Evolutionary conservation across 495 filamentous ascomycete genomes (phyloP), one percentile per base, ranked within the genome.

Genomic region (Pyrenula aspistea): DNA sequence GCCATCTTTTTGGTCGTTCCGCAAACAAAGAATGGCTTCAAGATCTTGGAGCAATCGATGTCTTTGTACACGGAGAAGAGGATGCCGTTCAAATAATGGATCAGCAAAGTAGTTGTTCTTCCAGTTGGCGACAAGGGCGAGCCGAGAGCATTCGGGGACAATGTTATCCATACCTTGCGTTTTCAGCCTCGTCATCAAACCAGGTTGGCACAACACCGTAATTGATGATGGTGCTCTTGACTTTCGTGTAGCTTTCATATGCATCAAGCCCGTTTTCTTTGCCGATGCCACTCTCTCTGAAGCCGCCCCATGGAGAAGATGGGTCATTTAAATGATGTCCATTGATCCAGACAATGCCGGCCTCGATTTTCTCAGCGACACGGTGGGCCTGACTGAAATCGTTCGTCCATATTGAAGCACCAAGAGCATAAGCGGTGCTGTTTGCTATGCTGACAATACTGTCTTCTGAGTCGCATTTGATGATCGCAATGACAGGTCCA

Each of bases 261-360:
- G 78, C 78, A 57, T 80, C 79, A 12, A 75, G 61, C 0, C 79
- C 79, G 60, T 82, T 82, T 67, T 81, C 78, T 55, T 76, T 81
- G 1, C 79, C 79, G 0, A 83, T 66, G 12, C 79, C 79, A 57
- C 77, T 80, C 56, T 72, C 71, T 58, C 75, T 77, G 53, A 77
- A 72, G 12, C 79, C 79, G 22, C 79, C 79, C 78, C 78, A 83
- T 3, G 79, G 77, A 54, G 77, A 81, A 51, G 77, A 80, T n/a
- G 78, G 77, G 53, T 81, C 78, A 57, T 81, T 81, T 25, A 79
- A 67, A 63, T 84, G 79, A 63, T 84, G 80, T 11, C 77, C 80
- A 59, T 84, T 84, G 22, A 82, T 75, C 80, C 81, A 83, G 12
- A 79, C 78, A 57, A 83, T 82, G 0, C 81, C 81, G 0, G 79